Percentiles rank a stretch among this genome's conserved stretches.
Conservation (phyloP, 2,329 filamentous ascomycete genomes). For the Atkinsonella texensis region DNA sequence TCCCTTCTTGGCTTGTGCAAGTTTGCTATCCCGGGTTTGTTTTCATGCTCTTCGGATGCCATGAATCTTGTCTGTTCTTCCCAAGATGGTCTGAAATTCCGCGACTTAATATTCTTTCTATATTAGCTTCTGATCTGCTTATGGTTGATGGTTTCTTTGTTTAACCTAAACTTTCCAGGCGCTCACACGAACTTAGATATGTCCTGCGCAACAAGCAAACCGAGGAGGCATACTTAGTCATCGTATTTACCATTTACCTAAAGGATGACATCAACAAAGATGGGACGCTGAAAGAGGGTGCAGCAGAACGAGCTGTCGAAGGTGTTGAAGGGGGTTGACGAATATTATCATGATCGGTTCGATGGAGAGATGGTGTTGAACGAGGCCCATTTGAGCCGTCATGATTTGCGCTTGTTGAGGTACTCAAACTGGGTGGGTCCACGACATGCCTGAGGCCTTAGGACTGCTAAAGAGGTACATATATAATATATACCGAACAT, state of each 20-base stretch:
- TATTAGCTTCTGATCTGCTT: constrained; percentile 2
- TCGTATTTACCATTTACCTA: constrained; percentile 67
- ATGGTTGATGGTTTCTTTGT: neutral
- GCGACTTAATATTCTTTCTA: neutral
- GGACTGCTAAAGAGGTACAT: no score
- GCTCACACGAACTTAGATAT: constrained; percentile 81
- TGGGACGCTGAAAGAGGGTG: constrained; percentile 36
- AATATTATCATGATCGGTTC: constrained; percentile 15
- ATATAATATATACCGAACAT: no score
- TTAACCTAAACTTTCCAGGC: constrained; percentile 29
- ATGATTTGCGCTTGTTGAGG: no score
- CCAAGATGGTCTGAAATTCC: neutral
- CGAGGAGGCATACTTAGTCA: constrained; percentile 63
- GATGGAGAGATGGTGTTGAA: constrained; percentile 25
- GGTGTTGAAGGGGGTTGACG: constrained; percentile 2
- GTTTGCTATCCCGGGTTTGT: neutral
- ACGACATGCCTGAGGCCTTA: no score
- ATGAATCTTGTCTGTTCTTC: neutral
- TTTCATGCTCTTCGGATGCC: neutral
- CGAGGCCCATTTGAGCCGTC: constrained; percentile 12
- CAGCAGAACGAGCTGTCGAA: constrained; percentile 17
- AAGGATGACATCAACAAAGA: constrained; percentile 52
- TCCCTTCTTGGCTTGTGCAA: constrained; percentile 4
- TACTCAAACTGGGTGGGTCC: no score
- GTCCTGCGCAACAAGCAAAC: constrained; percentile 73